Evolutionary conservation across 768 basidiomycete genomes (phyloP).

Genomic region (Agrocybe pediades): DNA sequence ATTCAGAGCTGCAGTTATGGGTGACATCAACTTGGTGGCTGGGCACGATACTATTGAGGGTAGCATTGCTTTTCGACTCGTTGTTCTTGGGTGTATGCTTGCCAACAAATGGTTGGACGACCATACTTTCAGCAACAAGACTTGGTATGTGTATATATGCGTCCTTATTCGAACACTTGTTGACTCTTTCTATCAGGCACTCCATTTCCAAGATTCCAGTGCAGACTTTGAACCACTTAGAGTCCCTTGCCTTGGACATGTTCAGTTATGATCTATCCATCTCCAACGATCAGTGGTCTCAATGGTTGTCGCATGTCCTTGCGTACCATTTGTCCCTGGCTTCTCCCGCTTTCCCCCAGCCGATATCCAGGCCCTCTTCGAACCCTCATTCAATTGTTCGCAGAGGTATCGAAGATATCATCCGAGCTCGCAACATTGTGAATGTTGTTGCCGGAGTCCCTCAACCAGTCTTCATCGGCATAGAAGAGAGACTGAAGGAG

Average conservation of each 20-base stretch:
- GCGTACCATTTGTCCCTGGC: conserved; percentile 66
- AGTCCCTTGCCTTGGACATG: conserved; percentile 69
- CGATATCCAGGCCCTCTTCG: conserved; percentile 75
- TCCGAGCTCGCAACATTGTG: conserved; percentile 46
- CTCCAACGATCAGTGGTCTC: conserved; percentile 61
- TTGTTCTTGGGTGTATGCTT: conserved; percentile 82
- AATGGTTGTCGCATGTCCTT: conserved; percentile 69
- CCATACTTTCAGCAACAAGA: conserved; percentile 88
- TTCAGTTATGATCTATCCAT: conserved; percentile 74
- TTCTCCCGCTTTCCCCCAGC: conserved; percentile 63
- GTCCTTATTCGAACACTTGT: neutral
- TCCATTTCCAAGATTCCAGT: conserved; percentile 78
- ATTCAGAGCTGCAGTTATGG: conserved; percentile 67
- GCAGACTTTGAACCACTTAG: conserved; percentile 67
- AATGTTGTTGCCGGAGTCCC: conserved; percentile 35
- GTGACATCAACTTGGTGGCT: conserved; percentile 41
- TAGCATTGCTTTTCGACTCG: conserved; percentile 69
- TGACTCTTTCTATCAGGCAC: conserved; percentile 51
- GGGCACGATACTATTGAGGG: conserved; percentile 56
- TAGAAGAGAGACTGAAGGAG: conserved; percentile 65
- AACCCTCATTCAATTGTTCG: conserved; percentile 73
- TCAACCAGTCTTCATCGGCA: conserved; percentile 71
- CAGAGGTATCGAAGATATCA: conserved; percentile 68
- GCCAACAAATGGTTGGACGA: conserved; percentile 90
- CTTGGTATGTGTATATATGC: conserved; percentile 57